A percentile compares a stretch with the other conserved stretches of the same genome.
These are phyloP conservation scores for Craspedostauros australis DNA, from an alignment of 108 stramenopile genomes.

Conservation along the genomic window DNA sequence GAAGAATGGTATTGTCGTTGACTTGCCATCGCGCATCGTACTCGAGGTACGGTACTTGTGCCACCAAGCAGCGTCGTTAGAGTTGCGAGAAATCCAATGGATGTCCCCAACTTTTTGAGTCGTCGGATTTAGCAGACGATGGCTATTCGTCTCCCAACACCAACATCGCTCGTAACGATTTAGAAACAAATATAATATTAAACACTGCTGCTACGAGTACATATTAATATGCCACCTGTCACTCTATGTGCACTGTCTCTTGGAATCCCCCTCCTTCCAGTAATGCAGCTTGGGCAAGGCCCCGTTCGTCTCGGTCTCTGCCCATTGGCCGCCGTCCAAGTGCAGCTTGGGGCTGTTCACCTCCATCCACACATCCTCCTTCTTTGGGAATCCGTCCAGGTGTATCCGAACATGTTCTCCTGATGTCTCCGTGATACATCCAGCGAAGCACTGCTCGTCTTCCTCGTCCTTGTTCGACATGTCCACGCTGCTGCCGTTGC, in stretches of 20 bases:
- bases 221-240: no score
- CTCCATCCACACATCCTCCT: constrained; percentile 72
- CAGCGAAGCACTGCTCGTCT: constrained; percentile 67
- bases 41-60: no score
- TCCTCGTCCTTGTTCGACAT: constrained; percentile 20
- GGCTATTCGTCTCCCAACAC: no score
- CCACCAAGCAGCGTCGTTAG: no score
- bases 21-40: neutral
- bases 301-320: constrained; percentile 10
- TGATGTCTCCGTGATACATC: constrained; percentile 39
- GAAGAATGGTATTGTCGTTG: no score
- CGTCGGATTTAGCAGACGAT: no score
- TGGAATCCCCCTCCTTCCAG: constrained; percentile 43
- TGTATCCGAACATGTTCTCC: constrained; percentile 70
- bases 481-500: no score
- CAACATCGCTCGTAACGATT: no score
- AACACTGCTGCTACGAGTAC: no score
- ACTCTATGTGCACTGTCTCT: constrained; percentile 20
- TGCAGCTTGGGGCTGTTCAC: constrained; percentile 54
- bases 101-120: no score
- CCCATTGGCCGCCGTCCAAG: constrained; percentile 66
- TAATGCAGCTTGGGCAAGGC: constrained; percentile 28
- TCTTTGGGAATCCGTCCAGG: constrained; percentile 51
- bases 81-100: no score
- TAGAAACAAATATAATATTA: no score